phyloP scores from a whole-genome alignment of 2,329 filamentous ascomycete species.

The Cladosporium sp. region DNA sequence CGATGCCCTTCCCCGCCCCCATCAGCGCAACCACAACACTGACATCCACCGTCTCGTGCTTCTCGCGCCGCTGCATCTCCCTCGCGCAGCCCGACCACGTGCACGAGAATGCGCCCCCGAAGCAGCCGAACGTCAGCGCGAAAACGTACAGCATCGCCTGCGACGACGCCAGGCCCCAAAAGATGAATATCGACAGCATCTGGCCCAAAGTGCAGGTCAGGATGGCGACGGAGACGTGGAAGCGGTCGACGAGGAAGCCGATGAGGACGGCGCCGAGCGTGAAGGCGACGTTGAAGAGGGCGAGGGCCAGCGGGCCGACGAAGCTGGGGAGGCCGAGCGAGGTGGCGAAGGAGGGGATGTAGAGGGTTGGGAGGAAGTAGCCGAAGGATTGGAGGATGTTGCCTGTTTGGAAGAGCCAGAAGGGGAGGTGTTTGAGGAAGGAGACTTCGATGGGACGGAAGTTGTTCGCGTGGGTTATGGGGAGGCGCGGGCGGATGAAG shows the following conservation, averaged over 20 bases:
- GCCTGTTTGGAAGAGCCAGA: constrained; percentile 39
- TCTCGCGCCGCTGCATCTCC: constrained; percentile 16
- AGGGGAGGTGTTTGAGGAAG: constrained; percentile 31
- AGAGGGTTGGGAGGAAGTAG: constrained; percentile 40
- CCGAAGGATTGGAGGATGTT: constrained; percentile 39
- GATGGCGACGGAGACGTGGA: constrained; percentile 34
- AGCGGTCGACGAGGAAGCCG: constrained; percentile 35
- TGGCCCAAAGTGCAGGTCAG: constrained; percentile 33
- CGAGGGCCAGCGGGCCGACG: constrained; percentile 33
- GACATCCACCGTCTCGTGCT: constrained; percentile 32
- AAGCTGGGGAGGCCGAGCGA: constrained; percentile 31
- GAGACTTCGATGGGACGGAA: constrained; percentile 29
- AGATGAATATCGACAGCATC: constrained; percentile 33
- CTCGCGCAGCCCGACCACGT: constrained; percentile 28
- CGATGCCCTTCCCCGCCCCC: constrained; percentile 45
- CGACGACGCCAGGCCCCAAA: constrained; percentile 42
- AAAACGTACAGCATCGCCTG: constrained; percentile 38
- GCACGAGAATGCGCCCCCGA: constrained; percentile 35
- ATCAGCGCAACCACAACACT: constrained; percentile 46
- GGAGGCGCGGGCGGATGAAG: constrained; percentile 15
- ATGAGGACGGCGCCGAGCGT: constrained; percentile 34
- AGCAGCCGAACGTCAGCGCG: constrained; percentile 37
- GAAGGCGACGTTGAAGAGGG: constrained; percentile 35
- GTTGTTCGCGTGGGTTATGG: constrained; percentile 15
- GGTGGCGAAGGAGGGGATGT: constrained; percentile 37